Evolutionary conservation across 331 rosid species (phyloP).

Genomic region (Telfairia occidentalis): DNA sequence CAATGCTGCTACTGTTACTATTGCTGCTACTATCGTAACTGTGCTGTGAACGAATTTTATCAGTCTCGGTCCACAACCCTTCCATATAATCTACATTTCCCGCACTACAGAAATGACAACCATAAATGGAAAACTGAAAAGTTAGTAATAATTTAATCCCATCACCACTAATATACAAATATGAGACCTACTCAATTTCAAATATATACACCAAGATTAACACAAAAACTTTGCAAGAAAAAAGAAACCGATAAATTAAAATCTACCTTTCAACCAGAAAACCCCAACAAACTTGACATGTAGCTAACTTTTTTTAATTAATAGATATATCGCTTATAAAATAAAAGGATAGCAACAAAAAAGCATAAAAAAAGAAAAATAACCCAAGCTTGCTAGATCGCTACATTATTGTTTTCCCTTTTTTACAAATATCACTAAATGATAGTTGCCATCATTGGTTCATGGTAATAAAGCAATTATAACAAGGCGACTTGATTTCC

Average conservation of each 20-base stretch:
- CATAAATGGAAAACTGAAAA: conserved; percentile 13
- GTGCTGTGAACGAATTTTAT: conserved; percentile 42
- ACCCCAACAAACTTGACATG: not conserved
- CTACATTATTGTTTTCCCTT: not conserved
- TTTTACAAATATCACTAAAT: not conserved
- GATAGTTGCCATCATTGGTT: not conserved
- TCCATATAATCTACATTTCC: conserved; percentile 58
- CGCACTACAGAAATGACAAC: conserved; percentile 51
- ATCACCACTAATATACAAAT: not conserved
- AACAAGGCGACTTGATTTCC: not conserved
- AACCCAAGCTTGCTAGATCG: not conserved
- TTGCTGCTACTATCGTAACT: conserved; percentile 88
- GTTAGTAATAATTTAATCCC: conserved; percentile 9
- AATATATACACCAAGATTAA: not conserved
- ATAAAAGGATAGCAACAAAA: not conserved
- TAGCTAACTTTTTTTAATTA: not conserved
- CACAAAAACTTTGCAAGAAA: not conserved
- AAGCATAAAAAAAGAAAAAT: not conserved
- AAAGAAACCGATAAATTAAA: not conserved
- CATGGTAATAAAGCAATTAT: not conserved
- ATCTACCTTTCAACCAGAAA: not conserved
- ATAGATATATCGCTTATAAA: not conserved
- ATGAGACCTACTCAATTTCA: not conserved
- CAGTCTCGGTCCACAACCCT: conserved; percentile 53
- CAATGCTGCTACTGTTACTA: conserved; percentile 90